Conservation (phyloP, 2,329 filamentous ascomycete genomes). For the Monosporascus cannonballus region DNA sequence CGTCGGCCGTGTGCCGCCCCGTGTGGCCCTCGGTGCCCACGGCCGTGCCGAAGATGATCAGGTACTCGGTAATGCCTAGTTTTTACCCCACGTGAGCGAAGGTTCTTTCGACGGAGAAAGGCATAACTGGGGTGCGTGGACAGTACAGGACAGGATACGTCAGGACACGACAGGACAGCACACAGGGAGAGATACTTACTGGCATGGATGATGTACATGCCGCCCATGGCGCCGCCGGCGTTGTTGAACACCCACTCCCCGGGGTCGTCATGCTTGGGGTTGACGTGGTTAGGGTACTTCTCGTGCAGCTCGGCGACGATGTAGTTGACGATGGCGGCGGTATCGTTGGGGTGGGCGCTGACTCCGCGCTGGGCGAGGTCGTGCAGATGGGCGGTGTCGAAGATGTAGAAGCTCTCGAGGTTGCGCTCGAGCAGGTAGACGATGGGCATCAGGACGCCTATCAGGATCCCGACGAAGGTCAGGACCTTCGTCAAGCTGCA, state of each 20-base stretch:
- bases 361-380: conserved; percentile 62
- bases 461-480: conserved; percentile 44
- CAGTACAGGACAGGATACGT: neutral
- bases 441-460: conserved; percentile 48
- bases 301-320: conserved; percentile 63
- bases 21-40: conserved; percentile 83
- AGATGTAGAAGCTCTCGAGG: conserved; percentile 66
- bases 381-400: conserved; percentile 62
- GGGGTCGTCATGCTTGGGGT: conserved; percentile 37
- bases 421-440: conserved; percentile 53
- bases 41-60: conserved; percentile 81
- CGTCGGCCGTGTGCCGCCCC: conserved; percentile 84
- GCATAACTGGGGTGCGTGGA: neutral
- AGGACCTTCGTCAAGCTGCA: conserved; percentile 31
- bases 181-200: conserved; percentile 46
- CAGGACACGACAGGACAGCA: neutral
- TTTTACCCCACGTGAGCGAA: neutral
- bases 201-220: conserved; percentile 84
- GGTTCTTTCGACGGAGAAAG: neutral
- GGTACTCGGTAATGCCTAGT: conserved; percentile 73
- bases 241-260: conserved; percentile 93
- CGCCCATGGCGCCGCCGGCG: conserved; percentile 84
- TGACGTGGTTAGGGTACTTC: conserved; percentile 51
- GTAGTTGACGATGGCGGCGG: conserved; percentile 58
- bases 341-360: conserved; percentile 67